Base-by-base conservation (phyloP, 148 eudicot genomes). In the Rhododendron molle region DNA sequence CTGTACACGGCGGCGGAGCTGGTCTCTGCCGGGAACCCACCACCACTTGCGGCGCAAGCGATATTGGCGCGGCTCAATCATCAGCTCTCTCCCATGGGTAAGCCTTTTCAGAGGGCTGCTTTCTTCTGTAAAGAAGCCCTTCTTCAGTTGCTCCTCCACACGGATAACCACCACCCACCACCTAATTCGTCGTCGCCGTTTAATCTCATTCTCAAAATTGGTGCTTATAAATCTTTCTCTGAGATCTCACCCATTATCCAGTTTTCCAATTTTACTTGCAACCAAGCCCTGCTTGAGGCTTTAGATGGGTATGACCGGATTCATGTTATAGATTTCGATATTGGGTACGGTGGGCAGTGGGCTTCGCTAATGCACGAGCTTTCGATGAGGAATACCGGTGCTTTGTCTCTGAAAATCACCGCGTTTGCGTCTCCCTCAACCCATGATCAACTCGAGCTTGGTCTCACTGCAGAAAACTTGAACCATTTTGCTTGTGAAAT, bases 1-100 rank as follows among this genome's bases (percentile, higher is more conserved):
- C 93, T 97, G 34, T 92, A 43, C 78, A 93, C 94, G 90, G 98
- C 93, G 47, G 96, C 98, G 23, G 98, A 95, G 86, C 89, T 92
- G 88, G 91, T 94, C 73, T 92, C 91, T 81, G 85, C 95, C 14
- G 98, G 98, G 85, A 95, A 94, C 82, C 90, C 91, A 34, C 87
- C 88, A 89, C 98, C 92, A 3, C 32, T 65, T 32, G 32, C 90
- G 93, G 96, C 96, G 95, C 99, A 97, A 91, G 98, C 89, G 99
- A 97, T 97, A 97, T 97, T 97, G 99, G 99, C 99, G 99, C 99
- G 99, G 99, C 99, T 97, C 99, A 97, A 97, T 97, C 99, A 97
- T 91, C 98, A 92, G 94, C 94, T 93, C 89, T 92, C 95, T 80
- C 90, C 94, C 15, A 89, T 89, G 34, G 92, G 94, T 79, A 96